Evolutionary conservation across 2,329 filamentous ascomycete species (phyloP), one percentile per base, ranked within the genome.

Genomic region (Aspergillus tubingensis): DNA sequence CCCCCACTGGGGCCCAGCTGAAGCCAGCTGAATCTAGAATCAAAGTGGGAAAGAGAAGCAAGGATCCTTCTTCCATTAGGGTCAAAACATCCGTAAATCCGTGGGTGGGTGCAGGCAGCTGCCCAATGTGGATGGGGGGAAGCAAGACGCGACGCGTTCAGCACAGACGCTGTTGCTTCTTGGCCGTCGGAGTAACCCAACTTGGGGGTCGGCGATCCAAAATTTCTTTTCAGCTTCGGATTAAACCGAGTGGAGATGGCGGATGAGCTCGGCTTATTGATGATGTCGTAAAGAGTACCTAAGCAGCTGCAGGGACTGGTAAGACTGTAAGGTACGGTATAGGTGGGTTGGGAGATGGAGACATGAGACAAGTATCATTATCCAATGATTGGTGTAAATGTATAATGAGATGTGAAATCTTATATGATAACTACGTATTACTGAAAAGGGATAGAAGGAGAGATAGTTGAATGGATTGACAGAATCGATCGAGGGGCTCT

Each of bases 11-110:
- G 41, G 41, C 11, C 11, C 41, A 44, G 41, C 41, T 23, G 5
- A 44, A 8, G 41, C 17, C 41, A 43, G 41, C 41, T 23, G 41
- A 19, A 44, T 23, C 41, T 23, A 44, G 41, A 44, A 23, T 44
- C 11, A 7, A 23, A 19, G 23, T 8, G 41, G 41, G 13, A 21
- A 6, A 23, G 41, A 44, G 32, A 36, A 36, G 19, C 41, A 44
- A 13, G 19, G 41, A 25, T 41, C 23, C 27, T 15, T 15, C 30
- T 27, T 10, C 21, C 11, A 54, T 30, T 41, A 15, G 39, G 39
- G 5, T 30, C 39, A 49, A 62, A 54, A 62, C 27, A 43, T 57
- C 61, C 63, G 63, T 62, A 65, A 60, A 62, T 43, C 58, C 58
- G 58, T 19, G 25, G 23, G 23, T 55, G 52, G 44, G 36, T 43